Evolutionary conservation across 228 moss, liverwort and hornwort genomes (phyloP), one percentile per base, ranked within the genome.

Genomic region (Sphagnum fallax): DNA sequence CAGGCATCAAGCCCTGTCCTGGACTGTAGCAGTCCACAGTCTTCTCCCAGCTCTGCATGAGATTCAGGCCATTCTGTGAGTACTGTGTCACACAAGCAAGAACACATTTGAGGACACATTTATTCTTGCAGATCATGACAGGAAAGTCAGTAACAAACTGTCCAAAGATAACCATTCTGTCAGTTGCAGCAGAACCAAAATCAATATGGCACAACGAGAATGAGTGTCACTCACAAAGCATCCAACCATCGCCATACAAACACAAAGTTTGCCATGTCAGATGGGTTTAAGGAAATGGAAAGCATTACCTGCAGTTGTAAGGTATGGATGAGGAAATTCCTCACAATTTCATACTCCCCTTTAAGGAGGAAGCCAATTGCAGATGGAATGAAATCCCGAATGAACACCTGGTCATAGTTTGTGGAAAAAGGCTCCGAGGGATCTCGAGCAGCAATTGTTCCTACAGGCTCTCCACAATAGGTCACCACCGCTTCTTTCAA

Each of bases 381-480:
- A 0, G 82, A 86, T 8, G 85, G 85, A 32, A 86, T 79, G 70
- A 86, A 86, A 68, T 86, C 85, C 10, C 85, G 85, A 67, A 86
- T 81, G 60, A 86, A 86, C 10, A 82, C 85, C 72, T 86, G 85
- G 50, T 86, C 82, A 62, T 86, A 86, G 62, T 86, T 86, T 53
- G 73, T 58, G 52, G 72, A 62, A 63, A 47, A 63, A 16, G 65
- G 60, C 61, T 57, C 67, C 53, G 73, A 81, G 4, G 85, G 85
- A 53, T 85, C 85, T 60, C 69, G 69, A 14, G 85, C 85, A 10
- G 85, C 85, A 57, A 86, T 74, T 5, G 85, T 86, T 52, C 85
- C 85, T 10, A 82, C 82, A 11, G 85, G 79, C 9, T 50, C 68
- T 49, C 79, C 85, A 48, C 77, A 73, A 53, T 82, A 86, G 4